Evolutionary conservation across 1,284 basidiomycete species (phyloP), one percentile per base, ranked within the genome.

Genomic region (Austroboletus novae-zelandiae): DNA sequence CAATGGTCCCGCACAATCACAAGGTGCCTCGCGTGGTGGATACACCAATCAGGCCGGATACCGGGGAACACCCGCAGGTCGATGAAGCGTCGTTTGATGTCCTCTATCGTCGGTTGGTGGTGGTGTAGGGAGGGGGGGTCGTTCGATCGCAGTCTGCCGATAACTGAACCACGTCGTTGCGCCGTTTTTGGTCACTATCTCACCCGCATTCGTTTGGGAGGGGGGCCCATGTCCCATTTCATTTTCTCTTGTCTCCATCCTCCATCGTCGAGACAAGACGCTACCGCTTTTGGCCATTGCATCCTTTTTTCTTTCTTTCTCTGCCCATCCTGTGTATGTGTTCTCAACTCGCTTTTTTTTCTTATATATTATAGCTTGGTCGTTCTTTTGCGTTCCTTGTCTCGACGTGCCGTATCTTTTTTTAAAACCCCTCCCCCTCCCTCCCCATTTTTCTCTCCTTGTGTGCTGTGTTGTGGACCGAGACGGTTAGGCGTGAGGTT

Each of bases 361-460:
- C 20, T 23, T 23, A 68, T 66, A 68, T 66, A 62, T 64, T 57
- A 46, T 58, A 56, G 58, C 66, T 45, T 68, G 55, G 48, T 47
- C 47, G 57, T 47, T 54, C 32, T 48, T 47, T 46, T 48, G 37
- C 58, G 42, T 37, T 59, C 47, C 36, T 61, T 61, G 57, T 64
- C 29, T 51, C 52, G 47, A 50, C 42, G 52, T 63, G 52, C 63
- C 45, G 53, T 59, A 39, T 50, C 18, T 41, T 45, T 53, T 46
- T 47, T 29, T 39, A 4, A 23, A 23, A 23, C 20, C 20, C 20
- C 20, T 23, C 13, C 44, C 27, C 18, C 9, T 14, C 17, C 23
- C 27, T 42, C 7, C 31, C 29, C 39, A 39, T 37, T 39, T 27
- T 9, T 34, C 25, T 23, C 5, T 23, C 20, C 45, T 37, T 47